Evolutionary conservation across 2,329 filamentous ascomycete species (phyloP), one percentile per base, ranked within the genome.

Genomic region (Phyllosticta citribraziliensis): DNA sequence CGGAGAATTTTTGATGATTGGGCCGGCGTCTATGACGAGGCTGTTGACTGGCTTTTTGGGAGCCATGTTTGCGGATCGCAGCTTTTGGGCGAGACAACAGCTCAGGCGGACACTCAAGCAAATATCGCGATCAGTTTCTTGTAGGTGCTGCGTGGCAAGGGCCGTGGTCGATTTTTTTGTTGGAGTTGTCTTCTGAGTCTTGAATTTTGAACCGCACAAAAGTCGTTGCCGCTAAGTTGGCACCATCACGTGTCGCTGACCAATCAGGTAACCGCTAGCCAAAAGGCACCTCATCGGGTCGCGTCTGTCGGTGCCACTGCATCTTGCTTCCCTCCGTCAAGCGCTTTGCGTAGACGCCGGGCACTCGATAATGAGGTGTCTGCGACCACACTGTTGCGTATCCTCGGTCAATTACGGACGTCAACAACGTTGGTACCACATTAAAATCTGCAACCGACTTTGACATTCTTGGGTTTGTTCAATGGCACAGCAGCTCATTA

Each of bases 1-100:
- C 12, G 93, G 91, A 65, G 94, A 88, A 76, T 97, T 97, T 72
- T 93, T 93, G 73, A 99, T 92, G 63, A 99, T 85, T 8, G 93
- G 91, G 25, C 92, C 93, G 2, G 94, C 88, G 72, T 99, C 94
- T 66, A 99, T 82, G 27, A 97, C 83, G 57, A 97, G 84, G 59
- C 87, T 88, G 76, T 95, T 86, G 56, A 96, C 85, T 0, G 87
- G 82, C 40, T n/a, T 96, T 64, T 73, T 65, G 12, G 67, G 63
- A 40, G 66, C 67, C 68, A 73, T 74, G 35, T 14, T 57, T 55
- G 27, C 25, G 57, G 9, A 50, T 14, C 40, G n/a, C 40, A n/a
- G 5, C 4, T n/a, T n/a, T 8, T 47, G 2, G 40, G 17, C 40
- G 14, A 17, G 17, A 47, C 4, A 5, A 12, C n/a, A 3, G 9